Evolutionary conservation across 2,329 filamentous ascomycete genomes (phyloP), one percentile per base, ranked within the genome.

Genomic region (Aspergillus sp.): DNA sequence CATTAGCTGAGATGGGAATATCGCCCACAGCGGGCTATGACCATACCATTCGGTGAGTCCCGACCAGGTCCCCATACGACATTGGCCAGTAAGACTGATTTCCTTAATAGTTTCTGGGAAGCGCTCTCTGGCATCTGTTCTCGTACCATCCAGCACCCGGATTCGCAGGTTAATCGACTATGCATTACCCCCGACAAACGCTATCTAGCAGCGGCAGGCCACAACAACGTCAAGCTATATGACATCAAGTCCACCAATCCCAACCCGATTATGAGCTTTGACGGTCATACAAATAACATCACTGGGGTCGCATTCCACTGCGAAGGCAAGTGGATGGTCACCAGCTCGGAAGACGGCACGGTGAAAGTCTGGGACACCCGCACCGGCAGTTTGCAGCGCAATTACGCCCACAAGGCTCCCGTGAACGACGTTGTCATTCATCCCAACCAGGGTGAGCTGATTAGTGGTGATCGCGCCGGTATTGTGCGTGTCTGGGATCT

Each of bases 261-360:
- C 2, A 95, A 94, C 66, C 90, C 95, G 1, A 84, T 98, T 24
- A 86, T 98, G 71, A 93, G 90, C 20, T 98, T 99, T 71, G 94
- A 98, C 74, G 95, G 95, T 47, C 95, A 99, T 78, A 95, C 91
- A 12, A 92, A 89, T 66, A 99, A 99, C 71, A 89, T 99, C 73
- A 99, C 95, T 0, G 95, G 95, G 49, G 91, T 99, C 51, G 93
- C 93, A 11, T 99, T 99, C 75, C 95, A 99, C 76, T 98, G 94
- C 75, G 95, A 99, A 77, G 93, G 94, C 11, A 99, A 99, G 80
- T 99, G 95, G 95, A 97, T 99, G 91, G 95, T 98, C 18, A 99
- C 95, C 10, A 96, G 90, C 76, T 96, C 91, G 51, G 95, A 99
- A 77, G 95, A 99, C 73, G 91, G 93, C 69, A 96, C 92, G 0